A percentile compares a stretch with the other conserved stretches of the same genome.
Evolutionary conservation across 2,329 filamentous ascomycete species (phyloP).

Genomic region (Neonectria magnoliae): DNA sequence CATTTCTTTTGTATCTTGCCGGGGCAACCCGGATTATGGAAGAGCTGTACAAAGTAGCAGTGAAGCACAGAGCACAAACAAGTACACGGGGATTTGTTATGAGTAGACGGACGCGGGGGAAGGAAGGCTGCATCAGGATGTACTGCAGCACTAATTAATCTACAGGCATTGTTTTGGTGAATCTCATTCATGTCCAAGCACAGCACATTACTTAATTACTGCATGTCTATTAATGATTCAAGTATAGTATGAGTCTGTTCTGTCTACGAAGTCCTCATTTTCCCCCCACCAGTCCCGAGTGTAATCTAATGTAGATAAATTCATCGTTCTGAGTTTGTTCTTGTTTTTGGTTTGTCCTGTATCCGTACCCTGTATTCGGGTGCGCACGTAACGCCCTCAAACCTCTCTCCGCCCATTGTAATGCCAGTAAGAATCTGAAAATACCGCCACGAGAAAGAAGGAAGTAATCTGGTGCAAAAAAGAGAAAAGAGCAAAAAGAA

Average conservation of each 20-base stretch:
- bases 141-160: background rate
- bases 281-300: background rate
- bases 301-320: background rate
- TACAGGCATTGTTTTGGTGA: background rate
- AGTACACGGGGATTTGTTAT: background rate
- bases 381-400: no score
- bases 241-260: background rate
- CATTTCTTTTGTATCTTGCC: constrained; percentile 1
- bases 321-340: no score
- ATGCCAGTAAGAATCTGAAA: background rate
- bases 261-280: background rate
- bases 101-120: background rate
- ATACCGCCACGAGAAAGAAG: background rate
- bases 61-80: background rate
- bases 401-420: background rate
- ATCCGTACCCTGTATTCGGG: background rate
- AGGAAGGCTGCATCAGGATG: background rate
- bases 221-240: background rate
- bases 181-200: background rate
- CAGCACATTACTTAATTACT: background rate
- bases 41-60: background rate
- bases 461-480: background rate
- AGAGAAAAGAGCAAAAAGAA: background rate
- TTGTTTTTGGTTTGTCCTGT: no score
- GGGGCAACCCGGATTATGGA: background rate